These are phyloP conservation scores for Malassezia pachydermatis DNA, from an alignment of 1,284 basidiomycete species.

Conservation along the genomic window DNA sequence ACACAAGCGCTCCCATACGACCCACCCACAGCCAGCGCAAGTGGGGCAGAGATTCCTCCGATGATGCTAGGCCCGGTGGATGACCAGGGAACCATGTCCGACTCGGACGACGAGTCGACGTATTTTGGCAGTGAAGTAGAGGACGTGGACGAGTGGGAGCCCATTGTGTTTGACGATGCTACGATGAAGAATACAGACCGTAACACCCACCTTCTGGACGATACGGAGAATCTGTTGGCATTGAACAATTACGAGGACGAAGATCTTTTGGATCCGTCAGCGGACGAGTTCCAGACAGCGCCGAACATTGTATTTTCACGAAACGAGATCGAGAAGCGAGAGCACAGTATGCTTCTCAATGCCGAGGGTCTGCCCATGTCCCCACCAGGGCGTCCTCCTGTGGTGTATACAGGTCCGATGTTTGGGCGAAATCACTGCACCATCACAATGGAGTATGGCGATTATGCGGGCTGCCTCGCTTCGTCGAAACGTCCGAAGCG, in stretches of 20 bases:
- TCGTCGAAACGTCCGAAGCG: slow-evolving; percentile 57
- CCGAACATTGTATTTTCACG: slow-evolving; percentile 17
- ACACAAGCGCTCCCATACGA: too few relatives aligned
- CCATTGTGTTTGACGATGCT: slow-evolving; percentile 2
- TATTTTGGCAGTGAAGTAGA: slow-evolving; percentile 4
- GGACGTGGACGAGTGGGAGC: slow-evolving; percentile 5
- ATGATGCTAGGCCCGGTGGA: too few relatives aligned
- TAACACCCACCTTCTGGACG: slow-evolving; percentile 10
- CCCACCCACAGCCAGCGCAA: too few relatives aligned
- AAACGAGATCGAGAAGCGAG: slow-evolving; percentile 5
- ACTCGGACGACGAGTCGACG: slow-evolving; percentile 15
- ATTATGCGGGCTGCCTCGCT: slow-evolving; percentile 32
- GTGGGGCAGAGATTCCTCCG: too few relatives aligned
- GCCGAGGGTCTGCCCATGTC: slow-evolving; percentile 7
- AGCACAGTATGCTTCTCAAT: background rate
- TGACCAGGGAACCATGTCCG: background rate
- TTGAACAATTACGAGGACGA: slow-evolving; percentile 20
- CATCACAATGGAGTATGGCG: slow-evolving; percentile 66
- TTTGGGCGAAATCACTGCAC: slow-evolving; percentile 89
- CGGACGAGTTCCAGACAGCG: slow-evolving; percentile 19
- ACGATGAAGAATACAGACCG: slow-evolving; percentile 10
- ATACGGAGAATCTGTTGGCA: background rate
- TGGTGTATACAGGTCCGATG: slow-evolving; percentile 4
- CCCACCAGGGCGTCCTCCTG: slow-evolving; percentile 4
- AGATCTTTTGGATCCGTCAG: slow-evolving; percentile 13